phyloP scores from a whole-genome alignment of 495 filamentous ascomycete genomes.

The Staphylotrichum longicolle region DNA sequence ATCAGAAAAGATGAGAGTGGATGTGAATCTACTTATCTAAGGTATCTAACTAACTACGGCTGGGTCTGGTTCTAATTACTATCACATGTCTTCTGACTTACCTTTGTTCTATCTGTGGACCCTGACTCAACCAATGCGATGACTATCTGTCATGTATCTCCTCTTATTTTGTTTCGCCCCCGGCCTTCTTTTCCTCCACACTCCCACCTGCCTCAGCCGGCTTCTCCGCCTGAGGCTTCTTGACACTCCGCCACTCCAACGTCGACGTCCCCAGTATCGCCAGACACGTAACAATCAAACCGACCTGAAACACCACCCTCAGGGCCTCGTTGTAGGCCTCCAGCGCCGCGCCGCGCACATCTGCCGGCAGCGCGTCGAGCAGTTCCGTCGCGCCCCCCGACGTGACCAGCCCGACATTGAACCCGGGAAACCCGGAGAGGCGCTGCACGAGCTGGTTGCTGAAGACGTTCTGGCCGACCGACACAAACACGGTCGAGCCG shows the following conservation, averaged over 20 bases:
- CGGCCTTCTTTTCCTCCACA: not conserved
- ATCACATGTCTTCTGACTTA: no score
- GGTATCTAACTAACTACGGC: no score
- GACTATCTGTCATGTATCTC: no score
- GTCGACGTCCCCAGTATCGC: constrained; percentile 56
- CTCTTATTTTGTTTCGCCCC: no score
- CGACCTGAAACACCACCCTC: constrained; percentile 61
- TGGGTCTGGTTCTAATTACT: no score
- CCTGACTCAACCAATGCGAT: no score
- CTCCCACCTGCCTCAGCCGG: not conserved
- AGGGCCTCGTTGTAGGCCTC: constrained; percentile 67
- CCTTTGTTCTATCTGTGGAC: no score
- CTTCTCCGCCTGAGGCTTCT: constrained; percentile 42
- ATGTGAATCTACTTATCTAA: no score
- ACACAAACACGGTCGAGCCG: constrained; percentile 61
- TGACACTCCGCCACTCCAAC: constrained; percentile 78
- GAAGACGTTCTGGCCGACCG: constrained; percentile 60
- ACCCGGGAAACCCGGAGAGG: constrained; percentile 44
- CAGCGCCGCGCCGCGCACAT: constrained; percentile 51
- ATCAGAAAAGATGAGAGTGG: no score
- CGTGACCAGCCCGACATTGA: constrained; percentile 50
- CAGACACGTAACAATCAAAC: constrained; percentile 57
- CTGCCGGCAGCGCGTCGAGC: constrained; percentile 46
- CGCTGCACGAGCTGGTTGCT: constrained; percentile 52
- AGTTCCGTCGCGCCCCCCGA: constrained; percentile 64